A percentile compares a stretch with the other conserved stretches of the same genome.
These are phyloP conservation scores for Plasmopara halstedii DNA, from an alignment of 352 stramenopile species.

Conservation along the genomic window DNA sequence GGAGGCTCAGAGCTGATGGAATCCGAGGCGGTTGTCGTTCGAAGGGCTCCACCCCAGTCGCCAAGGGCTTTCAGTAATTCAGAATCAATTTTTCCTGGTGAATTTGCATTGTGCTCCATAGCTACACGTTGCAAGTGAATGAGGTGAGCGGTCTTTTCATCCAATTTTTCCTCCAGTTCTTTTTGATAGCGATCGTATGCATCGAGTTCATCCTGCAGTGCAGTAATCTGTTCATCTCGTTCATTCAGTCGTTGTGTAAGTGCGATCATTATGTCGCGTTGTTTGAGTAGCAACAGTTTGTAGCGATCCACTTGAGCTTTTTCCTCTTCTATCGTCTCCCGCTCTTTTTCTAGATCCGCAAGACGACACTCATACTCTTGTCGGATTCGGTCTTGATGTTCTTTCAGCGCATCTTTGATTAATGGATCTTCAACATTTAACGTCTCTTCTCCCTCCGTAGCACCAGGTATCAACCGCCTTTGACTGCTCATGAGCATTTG, in stretches of 20 bases:
- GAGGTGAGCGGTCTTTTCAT: constrained; percentile 90
- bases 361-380: constrained; percentile 89
- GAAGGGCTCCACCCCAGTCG: constrained; percentile 32
- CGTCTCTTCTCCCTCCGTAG: constrained; percentile 13
- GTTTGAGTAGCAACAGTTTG: constrained; percentile 94
- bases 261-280: constrained; percentile 96
- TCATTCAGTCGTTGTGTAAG: constrained; percentile 93
- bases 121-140: constrained; percentile 91
- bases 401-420: constrained; percentile 76
- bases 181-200: constrained; percentile 90
- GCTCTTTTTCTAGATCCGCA: constrained; percentile 90
- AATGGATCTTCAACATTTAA: constrained; percentile 70
- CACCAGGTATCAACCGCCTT: constrained; percentile 18
- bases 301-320: constrained; percentile 94
- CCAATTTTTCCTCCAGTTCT: constrained; percentile 90
- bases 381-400: constrained; percentile 86
- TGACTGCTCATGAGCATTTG: constrained; percentile 90
- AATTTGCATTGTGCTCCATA: constrained; percentile 83
- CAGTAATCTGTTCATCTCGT: constrained; percentile 93
- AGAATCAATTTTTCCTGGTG: constrained; percentile 42
- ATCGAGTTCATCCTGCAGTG: constrained; percentile 92
- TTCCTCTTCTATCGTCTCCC: constrained; percentile 91
- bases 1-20: constrained; percentile 4
- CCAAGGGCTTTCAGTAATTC: constrained; percentile 64
- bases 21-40: background rate